Evolutionary conservation across 1,139 yeast species (phyloP).

Genomic region (Pichia sp.): DNA sequence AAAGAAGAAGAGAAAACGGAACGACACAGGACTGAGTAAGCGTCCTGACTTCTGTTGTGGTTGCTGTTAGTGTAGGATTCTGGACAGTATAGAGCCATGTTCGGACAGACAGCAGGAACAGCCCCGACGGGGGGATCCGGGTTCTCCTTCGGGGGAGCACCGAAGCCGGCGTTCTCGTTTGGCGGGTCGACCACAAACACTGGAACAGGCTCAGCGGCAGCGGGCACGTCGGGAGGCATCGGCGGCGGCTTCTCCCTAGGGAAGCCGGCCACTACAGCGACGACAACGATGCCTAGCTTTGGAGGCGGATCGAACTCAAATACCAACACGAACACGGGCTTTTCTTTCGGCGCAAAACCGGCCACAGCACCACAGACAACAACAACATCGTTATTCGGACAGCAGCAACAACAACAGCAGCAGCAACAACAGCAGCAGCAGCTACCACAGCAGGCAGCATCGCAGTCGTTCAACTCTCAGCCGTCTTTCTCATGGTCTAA

Average conservation of each 20-base stretch:
- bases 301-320: neutral
- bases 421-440: conserved; percentile 23
- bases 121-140: conserved; percentile 18
- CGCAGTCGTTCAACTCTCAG: conserved; percentile 43
- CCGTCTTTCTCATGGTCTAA: conserved; percentile 46
- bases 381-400: conserved; percentile 5
- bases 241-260: neutral
- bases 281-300: neutral
- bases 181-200: conserved; percentile 35
- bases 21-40: neutral
- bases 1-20: neutral
- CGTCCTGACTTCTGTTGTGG: neutral
- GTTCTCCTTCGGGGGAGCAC: conserved; percentile 26
- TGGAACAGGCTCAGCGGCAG: neutral
- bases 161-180: conserved; percentile 35
- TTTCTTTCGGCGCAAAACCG: conserved; percentile 1
- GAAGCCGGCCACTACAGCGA: neutral
- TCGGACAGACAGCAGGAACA: conserved; percentile 15
- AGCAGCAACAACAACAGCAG: conserved; percentile 26
- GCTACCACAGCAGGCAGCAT: conserved; percentile 8
- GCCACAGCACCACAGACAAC: conserved; percentile 15
- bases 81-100: conserved; percentile 13
- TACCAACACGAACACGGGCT: conserved; percentile 1
- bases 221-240: neutral
- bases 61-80: too few species aligned